Conservation (phyloP, 73 alveolate species). For the Paramecium bursaria region DNA sequence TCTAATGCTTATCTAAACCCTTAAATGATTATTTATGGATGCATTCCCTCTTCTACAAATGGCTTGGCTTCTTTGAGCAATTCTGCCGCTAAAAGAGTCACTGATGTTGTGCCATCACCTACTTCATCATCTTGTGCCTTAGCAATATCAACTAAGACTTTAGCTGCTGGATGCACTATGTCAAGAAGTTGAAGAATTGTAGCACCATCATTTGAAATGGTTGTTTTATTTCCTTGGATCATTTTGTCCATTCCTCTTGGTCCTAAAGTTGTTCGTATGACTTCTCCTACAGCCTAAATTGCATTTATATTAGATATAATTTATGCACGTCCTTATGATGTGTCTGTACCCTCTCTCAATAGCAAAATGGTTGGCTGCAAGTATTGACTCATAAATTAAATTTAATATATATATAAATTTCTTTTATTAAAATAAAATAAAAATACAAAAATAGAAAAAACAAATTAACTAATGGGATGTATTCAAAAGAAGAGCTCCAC, state of each 20-base stretch:
- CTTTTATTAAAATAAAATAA: no score
- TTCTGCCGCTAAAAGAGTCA: constrained; percentile 94
- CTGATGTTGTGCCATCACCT: constrained; percentile 99
- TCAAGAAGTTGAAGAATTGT: constrained; percentile 92
- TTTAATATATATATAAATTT: no score
- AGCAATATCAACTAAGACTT: constrained; percentile 95
- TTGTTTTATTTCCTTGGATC: constrained; percentile 86
- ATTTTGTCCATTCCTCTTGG: constrained; percentile 99
- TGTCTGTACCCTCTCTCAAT: constrained; percentile 83
- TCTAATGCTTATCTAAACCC: constrained; percentile 90
- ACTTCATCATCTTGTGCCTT: constrained; percentile 96
- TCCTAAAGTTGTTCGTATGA: constrained; percentile 91
- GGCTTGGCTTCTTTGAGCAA: constrained; percentile 91
- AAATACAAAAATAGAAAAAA: no score
- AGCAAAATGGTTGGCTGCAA: constrained; percentile 79
- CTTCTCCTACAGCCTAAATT: constrained; percentile 91
- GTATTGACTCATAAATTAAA: constrained; percentile 55
- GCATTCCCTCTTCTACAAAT: constrained; percentile 96
- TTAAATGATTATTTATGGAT: constrained; percentile 88
- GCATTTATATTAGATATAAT: constrained; percentile 86
- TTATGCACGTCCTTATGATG: constrained; percentile 81
- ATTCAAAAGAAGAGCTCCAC: no score
- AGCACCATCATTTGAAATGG: constrained; percentile 99
- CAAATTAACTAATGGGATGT: no score
- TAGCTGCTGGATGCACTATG: constrained; percentile 99